Conservation (phyloP, 73 alveolate species). For the Tetrahymena malaccensis region DNA sequence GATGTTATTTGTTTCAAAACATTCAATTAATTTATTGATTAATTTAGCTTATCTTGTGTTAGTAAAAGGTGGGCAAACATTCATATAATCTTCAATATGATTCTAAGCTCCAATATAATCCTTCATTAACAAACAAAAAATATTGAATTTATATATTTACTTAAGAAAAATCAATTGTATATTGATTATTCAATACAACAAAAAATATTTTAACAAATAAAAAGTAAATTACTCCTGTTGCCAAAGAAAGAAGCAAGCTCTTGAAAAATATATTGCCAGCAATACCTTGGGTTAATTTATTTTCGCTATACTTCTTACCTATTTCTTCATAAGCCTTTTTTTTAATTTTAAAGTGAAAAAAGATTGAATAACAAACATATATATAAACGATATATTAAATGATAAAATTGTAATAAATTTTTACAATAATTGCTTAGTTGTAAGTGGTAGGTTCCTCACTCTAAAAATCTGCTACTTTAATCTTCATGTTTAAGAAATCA, state of each 20-base stretch:
- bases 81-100: background rate
- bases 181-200: no score
- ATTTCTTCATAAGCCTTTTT: background rate
- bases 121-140: background rate
- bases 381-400: background rate
- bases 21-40: background rate
- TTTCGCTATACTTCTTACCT: background rate
- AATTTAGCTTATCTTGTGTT: background rate
- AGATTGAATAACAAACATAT: background rate
- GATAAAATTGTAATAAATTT: background rate
- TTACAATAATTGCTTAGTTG: background rate
- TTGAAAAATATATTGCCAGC: background rate
- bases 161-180: background rate
- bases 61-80: background rate
- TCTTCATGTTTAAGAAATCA: background rate
- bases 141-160: no score
- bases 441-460: background rate
- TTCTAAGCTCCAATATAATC: background rate
- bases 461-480: background rate
- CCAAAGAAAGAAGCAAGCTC: background rate
- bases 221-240: background rate
- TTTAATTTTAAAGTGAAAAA: background rate
- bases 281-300: background rate
- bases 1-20: background rate
- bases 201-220: background rate